These are phyloP conservation scores for Ogataea nonfermentans DNA, from an alignment of 805 yeast genomes.

Conservation along the genomic window DNA sequence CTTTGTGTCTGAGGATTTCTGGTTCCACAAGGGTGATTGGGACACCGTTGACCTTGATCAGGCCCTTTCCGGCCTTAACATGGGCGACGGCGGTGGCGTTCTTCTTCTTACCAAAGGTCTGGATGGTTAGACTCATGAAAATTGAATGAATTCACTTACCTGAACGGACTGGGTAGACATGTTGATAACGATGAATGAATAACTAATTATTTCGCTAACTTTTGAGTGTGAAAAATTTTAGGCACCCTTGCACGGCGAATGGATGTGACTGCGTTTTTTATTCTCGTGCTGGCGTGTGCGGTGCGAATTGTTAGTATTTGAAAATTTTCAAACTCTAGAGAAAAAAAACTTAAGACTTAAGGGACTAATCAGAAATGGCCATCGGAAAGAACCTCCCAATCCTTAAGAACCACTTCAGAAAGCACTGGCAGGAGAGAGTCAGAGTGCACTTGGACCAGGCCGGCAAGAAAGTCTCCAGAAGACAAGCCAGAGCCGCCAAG, in stretches of 20 bases:
- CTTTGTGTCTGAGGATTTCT: conserved; percentile 98
- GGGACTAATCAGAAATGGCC: conserved; percentile 48
- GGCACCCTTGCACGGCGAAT: conserved; percentile 14
- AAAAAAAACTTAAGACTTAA: conserved; percentile 10
- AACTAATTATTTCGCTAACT: conserved; percentile 9
- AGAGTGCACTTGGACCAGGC: conserved; percentile 99
- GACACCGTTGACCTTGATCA: conserved; percentile 98
- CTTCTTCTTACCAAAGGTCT: conserved; percentile 99
- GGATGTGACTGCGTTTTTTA: conserved; percentile 12
- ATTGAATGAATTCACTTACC: conserved; percentile 50
- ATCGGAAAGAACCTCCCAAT: conserved; percentile 98
- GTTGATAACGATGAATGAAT: conserved; percentile 16
- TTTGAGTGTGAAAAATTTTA: conserved; percentile 12
- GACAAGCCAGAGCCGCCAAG: conserved; percentile 89
- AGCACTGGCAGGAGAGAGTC: conserved; percentile 99
- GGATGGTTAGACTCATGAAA: conserved; percentile 26
- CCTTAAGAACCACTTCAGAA: conserved; percentile 99
- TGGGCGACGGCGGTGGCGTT: conserved; percentile 99
- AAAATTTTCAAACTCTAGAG: conserved; percentile 9
- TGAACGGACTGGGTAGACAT: conserved; percentile 72
- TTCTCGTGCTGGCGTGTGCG: conserved; percentile 2
- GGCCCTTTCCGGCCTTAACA: conserved; percentile 99
- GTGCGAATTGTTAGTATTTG: conserved; percentile 7
- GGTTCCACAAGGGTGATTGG: conserved; percentile 99
- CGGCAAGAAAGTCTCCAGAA: conserved; percentile 97